Conservation (phyloP, 345 rosid species). For the Gossypium arboreum region DNA sequence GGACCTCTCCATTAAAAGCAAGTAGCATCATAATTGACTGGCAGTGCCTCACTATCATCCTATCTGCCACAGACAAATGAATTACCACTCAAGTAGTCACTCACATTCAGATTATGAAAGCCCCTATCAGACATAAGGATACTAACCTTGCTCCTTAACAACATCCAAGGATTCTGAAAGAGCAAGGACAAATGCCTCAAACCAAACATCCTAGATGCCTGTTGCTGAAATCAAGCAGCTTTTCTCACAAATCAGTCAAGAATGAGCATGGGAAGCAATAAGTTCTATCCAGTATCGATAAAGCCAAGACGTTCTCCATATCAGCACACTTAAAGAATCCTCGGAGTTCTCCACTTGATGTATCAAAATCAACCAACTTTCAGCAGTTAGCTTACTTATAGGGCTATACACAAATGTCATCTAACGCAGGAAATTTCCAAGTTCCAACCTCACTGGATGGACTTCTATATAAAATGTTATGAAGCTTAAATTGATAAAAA, state of each 20-base stretch:
- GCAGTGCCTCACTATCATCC: neutral
- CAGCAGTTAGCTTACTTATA: neutral
- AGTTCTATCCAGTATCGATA: neutral
- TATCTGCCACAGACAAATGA: neutral
- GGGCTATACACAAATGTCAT: neutral
- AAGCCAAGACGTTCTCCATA: neutral
- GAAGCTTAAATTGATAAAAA: neutral
- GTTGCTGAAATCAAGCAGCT: slow-evolving; percentile 2
- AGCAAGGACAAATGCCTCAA: neutral
- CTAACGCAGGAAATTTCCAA: neutral
- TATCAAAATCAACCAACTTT: neutral
- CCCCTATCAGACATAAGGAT: slow-evolving; percentile 7
- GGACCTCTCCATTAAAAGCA: neutral
- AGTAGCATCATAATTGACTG: neutral
- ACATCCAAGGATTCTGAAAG: neutral
- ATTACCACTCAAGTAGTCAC: neutral
- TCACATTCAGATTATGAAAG: neutral
- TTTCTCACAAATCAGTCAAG: neutral
- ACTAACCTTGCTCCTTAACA: slow-evolving; percentile 7
- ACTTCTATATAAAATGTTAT: neutral
- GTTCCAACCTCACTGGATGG: neutral
- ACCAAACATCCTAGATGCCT: neutral
- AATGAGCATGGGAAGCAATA: slow-evolving; percentile 2
- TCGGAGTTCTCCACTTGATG: neutral
- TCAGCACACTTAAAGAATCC: neutral